Conservation (phyloP, 441 rosid species). For the Erodium moschatum region DNA sequence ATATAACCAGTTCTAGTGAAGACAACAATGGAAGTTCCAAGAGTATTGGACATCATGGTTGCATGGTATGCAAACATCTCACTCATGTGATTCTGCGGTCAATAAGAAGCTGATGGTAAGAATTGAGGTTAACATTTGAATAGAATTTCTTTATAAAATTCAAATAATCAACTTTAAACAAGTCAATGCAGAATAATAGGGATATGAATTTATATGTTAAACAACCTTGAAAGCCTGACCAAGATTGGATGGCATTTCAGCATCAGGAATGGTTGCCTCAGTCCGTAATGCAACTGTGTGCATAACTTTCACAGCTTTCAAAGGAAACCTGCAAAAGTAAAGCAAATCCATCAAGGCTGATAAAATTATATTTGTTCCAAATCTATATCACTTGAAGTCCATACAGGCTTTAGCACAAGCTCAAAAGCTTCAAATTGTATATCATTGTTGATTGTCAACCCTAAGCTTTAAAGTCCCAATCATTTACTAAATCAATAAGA, state of each 20-base stretch:
- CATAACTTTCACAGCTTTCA: constrained; percentile 97
- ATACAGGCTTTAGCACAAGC: not conserved
- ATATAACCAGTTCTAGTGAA: constrained; percentile 94
- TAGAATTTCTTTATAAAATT: not conserved
- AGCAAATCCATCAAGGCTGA: constrained; percentile 13
- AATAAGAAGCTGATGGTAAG: constrained; percentile 13
- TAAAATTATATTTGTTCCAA: not conserved
- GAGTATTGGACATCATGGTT: constrained; percentile 98
- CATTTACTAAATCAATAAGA: not conserved
- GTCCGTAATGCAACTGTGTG: constrained; percentile 86
- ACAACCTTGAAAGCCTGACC: constrained; percentile 87
- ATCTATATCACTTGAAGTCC: not conserved
- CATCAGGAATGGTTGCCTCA: constrained; percentile 73
- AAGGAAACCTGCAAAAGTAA: constrained; percentile 54
- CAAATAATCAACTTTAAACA: not conserved
- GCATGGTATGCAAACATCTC: constrained; percentile 99
- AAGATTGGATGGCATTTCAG: constrained; percentile 77
- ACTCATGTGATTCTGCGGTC: constrained; percentile 79
- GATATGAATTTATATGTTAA: not conserved
- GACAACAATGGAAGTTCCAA: constrained; percentile 87
- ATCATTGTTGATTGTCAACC: too few species aligned
- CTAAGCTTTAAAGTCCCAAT: too few species aligned
- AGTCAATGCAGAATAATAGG: not conserved
- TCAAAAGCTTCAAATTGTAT: not conserved
- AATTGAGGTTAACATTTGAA: not conserved